Evolutionary conservation across 1,139 yeast genomes (phyloP).

Genomic region (Debaryomyces coudertii): DNA sequence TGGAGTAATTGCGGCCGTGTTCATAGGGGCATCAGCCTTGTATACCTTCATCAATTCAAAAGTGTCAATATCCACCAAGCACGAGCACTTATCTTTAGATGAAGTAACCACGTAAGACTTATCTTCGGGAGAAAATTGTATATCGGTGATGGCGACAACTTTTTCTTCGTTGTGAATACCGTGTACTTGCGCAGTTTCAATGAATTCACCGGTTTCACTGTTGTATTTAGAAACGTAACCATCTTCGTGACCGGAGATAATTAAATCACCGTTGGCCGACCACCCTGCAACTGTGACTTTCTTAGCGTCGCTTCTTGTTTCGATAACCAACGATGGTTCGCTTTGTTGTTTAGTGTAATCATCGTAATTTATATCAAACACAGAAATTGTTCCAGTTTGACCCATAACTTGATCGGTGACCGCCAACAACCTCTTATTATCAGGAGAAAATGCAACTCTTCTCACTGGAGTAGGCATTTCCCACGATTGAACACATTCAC

Average conservation of each 20-base stretch:
- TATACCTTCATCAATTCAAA: constrained; percentile 74
- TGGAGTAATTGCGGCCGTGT: constrained; percentile 94
- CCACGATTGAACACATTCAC: constrained; percentile 77
- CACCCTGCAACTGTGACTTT: constrained; percentile 88
- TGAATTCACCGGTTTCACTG: constrained; percentile 70
- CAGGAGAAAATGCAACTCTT: constrained; percentile 84
- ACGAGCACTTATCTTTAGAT: constrained; percentile 90
- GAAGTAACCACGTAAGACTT: constrained; percentile 87
- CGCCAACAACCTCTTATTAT: constrained; percentile 68
- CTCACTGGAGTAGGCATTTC: constrained; percentile 82
- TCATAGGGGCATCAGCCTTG: constrained; percentile 91
- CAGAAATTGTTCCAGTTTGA: constrained; percentile 72
- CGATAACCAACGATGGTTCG: constrained; percentile 64
- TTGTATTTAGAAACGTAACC: constrained; percentile 84
- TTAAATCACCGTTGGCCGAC: constrained; percentile 73
- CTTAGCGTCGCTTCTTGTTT: constrained; percentile 61
- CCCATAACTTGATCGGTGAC: constrained; percentile 96
- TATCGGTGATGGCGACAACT: constrained; percentile 64
- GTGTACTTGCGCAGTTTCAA: constrained; percentile 65
- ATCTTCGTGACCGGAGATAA: constrained; percentile 86
- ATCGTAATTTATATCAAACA: constrained; percentile 60
- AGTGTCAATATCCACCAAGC: constrained; percentile 75
- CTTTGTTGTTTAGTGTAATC: constrained; percentile 42
- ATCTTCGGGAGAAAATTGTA: constrained; percentile 84
- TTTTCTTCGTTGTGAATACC: constrained; percentile 62